Conservation (phyloP, 1,139 yeast genomes). For the Scheffersomyces insectosa region DNA sequence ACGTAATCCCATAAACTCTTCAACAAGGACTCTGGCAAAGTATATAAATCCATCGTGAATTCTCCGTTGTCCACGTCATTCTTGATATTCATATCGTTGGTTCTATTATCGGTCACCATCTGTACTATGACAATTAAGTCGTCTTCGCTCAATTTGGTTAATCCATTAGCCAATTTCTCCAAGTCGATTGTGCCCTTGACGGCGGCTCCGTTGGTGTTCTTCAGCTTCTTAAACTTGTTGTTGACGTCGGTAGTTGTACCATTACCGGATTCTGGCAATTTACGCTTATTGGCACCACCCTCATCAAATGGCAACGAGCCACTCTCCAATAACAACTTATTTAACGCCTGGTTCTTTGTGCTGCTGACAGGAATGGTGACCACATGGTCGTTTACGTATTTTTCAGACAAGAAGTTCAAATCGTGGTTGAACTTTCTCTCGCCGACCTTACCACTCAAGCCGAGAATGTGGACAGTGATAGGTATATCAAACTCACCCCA, state of each 20-base stretch:
- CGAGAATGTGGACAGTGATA: conserved; percentile 69
- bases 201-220: conserved; percentile 43
- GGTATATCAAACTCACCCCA: conserved; percentile 98
- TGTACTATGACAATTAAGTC: conserved; percentile 93
- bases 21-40: conserved; percentile 88
- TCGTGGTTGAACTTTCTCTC: conserved; percentile 87
- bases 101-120: conserved; percentile 95
- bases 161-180: conserved; percentile 86
- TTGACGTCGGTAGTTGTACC: conserved; percentile 23
- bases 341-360: conserved; percentile 61
- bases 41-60: conserved; percentile 92
- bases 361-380: conserved; percentile 69
- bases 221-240: conserved; percentile 54
- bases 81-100: conserved; percentile 93
- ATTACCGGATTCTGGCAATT: conserved; percentile 9
- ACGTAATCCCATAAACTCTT: conserved; percentile 96
- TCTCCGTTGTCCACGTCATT: conserved; percentile 97
- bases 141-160: conserved; percentile 87
- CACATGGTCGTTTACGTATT: conserved; percentile 75
- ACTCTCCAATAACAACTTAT: conserved; percentile 71
- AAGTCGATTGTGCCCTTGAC: conserved; percentile 77
- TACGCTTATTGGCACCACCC: conserved; percentile 25
- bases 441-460: conserved; percentile 74
- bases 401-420: conserved; percentile 78
- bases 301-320: conserved; percentile 71